Evolutionary conservation across 23 red algal genomes (phyloP).

Genomic region (Pyropia haitanensis): DNA sequence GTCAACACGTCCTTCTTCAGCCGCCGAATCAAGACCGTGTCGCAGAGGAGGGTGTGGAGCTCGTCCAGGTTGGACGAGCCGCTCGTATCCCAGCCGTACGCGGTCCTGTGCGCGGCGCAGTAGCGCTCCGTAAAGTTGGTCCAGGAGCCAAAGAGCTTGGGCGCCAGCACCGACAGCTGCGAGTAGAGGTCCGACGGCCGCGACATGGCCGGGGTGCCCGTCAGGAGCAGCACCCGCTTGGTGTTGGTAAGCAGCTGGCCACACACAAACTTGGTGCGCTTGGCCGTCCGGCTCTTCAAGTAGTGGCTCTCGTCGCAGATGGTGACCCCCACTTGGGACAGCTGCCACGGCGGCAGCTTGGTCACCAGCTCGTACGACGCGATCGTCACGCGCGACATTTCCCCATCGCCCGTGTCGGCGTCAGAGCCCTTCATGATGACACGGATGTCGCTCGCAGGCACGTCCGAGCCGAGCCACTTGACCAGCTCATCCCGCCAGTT

Average conservation of each 20-base stretch:
- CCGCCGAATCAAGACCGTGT: slow-evolving; percentile 54
- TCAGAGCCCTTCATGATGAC: slow-evolving; percentile 63
- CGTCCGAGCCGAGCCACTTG: slow-evolving; percentile 35
- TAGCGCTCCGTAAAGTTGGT: slow-evolving; percentile 40
- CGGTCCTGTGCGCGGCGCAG: slow-evolving; percentile 37
- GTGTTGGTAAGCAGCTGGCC: slow-evolving; percentile 33
- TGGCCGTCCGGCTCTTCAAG: slow-evolving; percentile 45
- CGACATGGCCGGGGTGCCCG: slow-evolving; percentile 63
- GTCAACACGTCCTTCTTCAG: slow-evolving; percentile 58
- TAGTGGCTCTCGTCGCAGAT: slow-evolving; percentile 68
- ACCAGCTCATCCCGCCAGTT: slow-evolving; percentile 72
- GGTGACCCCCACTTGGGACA: slow-evolving; percentile 14
- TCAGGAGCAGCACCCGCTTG: slow-evolving; percentile 50
- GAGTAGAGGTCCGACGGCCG: slow-evolving; percentile 54
- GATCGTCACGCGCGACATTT: slow-evolving; percentile 37
- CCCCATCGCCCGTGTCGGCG: not conserved
- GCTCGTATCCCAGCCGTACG: slow-evolving; percentile 49
- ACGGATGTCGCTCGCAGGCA: slow-evolving; percentile 39
- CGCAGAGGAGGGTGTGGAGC: slow-evolving; percentile 48
- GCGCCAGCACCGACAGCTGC: slow-evolving; percentile 36
- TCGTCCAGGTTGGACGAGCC: slow-evolving; percentile 65
- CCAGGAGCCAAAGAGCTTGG: slow-evolving; percentile 36
- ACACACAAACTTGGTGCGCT: slow-evolving; percentile 39
- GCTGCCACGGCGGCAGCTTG: slow-evolving; percentile 19
- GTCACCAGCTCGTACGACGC: slow-evolving; percentile 73